Conservation (phyloP, 495 filamentous ascomycete species). For the Hypoxylon rickii region DNA sequence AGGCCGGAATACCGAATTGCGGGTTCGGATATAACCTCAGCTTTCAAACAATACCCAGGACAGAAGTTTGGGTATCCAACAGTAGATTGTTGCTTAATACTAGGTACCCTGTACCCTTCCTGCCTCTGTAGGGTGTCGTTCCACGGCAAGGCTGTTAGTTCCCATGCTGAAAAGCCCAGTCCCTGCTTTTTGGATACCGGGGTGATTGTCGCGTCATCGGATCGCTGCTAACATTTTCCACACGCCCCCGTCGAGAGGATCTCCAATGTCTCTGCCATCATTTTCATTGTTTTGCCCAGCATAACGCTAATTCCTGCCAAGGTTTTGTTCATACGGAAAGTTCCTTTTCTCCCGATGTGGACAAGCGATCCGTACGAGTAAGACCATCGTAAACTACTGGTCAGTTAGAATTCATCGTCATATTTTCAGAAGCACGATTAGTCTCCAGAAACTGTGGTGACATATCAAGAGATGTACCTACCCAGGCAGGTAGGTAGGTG, state of each 20-base stretch:
- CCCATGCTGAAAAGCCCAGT: slow-evolving; percentile 2
- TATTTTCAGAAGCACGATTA: no score
- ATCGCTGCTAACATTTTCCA: slow-evolving; percentile 6
- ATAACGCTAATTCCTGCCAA: slow-evolving; percentile 18
- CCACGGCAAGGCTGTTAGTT: slow-evolving; percentile 16
- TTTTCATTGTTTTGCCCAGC: slow-evolving; percentile 33
- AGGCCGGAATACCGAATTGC: background rate
- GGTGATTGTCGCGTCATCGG: slow-evolving; percentile 19
- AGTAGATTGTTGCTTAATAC: no score
- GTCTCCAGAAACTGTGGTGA: slow-evolving; percentile 4
- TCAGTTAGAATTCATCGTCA: no score
- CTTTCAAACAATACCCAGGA: background rate
- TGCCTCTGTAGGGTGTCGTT: slow-evolving; percentile 1
- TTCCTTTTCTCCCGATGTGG: no score
- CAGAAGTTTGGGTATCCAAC: background rate
- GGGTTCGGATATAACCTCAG: slow-evolving; percentile 16
- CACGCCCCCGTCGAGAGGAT: slow-evolving; percentile 17
- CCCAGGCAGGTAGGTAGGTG: no score
- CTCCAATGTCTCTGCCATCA: slow-evolving; percentile 14
- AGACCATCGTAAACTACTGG: no score
- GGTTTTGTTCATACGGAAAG: slow-evolving; percentile 17
- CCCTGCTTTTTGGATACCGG: slow-evolving; percentile 1
- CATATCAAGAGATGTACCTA: no score
- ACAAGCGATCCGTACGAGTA: no score
- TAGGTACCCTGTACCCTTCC: background rate